A percentile compares a stretch with the other conserved stretches of the same genome.
Evolutionary conservation across 1,284 basidiomycete genomes (phyloP).

Genomic region (Irpex lacteus): DNA sequence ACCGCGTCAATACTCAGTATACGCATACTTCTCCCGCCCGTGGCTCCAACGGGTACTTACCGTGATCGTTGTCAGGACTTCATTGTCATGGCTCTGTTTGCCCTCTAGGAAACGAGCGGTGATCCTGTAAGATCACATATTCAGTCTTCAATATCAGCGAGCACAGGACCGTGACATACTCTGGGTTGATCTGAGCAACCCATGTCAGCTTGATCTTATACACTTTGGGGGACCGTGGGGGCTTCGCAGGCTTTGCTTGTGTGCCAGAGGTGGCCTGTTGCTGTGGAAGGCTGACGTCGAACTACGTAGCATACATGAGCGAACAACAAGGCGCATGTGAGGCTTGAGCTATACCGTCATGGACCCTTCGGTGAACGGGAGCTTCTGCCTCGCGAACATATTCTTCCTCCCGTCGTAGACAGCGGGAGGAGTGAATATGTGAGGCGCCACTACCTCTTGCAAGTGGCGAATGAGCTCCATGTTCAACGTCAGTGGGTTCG

Average conservation of each 20-base stretch:
- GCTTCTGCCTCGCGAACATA: conserved; percentile 54
- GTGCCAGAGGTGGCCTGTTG: conserved; percentile 18
- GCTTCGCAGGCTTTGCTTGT: not conserved
- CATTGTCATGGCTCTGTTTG: conserved; percentile 66
- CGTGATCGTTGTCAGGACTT: conserved; percentile 70
- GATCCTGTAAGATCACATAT: conserved; percentile 39
- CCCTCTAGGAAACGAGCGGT: conserved; percentile 64
- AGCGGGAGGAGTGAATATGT: conserved; percentile 60
- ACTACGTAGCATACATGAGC: conserved; percentile 37
- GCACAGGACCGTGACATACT: conserved; percentile 41
- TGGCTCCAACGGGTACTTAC: conserved; percentile 33
- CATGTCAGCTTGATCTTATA: conserved; percentile 65
- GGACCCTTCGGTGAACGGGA: conserved; percentile 52
- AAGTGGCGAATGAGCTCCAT: conserved; percentile 62
- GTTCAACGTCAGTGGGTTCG: conserved; percentile 60
- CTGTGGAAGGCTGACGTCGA: conserved; percentile 53
- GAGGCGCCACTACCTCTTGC: conserved; percentile 52
- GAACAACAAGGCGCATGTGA: conserved; percentile 6
- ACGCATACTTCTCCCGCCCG: conserved; percentile 1
- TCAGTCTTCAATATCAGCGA: not conserved
- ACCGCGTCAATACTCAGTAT: not conserved
- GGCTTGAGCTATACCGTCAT: conserved; percentile 42
- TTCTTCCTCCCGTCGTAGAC: conserved; percentile 81
- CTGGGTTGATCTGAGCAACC: conserved; percentile 73
- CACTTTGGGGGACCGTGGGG: conserved; percentile 41